Base-by-base conservation (phyloP, 192 early-diverging fungal species). In the Phycomyces blakesleeanus region DNA sequence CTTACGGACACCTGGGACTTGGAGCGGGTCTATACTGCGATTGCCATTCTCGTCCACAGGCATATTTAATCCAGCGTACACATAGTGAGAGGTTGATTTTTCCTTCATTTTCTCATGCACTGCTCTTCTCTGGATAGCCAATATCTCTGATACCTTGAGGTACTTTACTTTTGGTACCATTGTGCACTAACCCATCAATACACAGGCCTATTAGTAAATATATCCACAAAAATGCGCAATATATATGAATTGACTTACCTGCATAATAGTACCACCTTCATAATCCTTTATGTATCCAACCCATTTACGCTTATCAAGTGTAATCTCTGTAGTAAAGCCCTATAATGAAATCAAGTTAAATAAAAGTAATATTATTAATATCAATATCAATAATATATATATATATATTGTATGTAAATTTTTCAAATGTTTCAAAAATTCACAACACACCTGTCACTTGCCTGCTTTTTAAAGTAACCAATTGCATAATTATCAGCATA, bases 281-380 rank as follows among this genome's bases (percentile, higher is more conserved):
- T 99, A 99, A 77, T 99, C 97, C 68, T 99, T 99, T 71, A 99
- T 98, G 69, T 98, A 98, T 0, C 96, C 96, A 68, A 97, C 87
- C 97, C 97, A 99, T 53, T 92, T 77, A 22, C 83, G 77, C 61
- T 90, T 89, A 61, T 98, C 95, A 62, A 99, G 77, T 15, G 93
- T 92, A 42, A 99, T 96, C 18, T 99, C 96, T 12, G 92, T 93
- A 16, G 94, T 97, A 69, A 99, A 99, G 20, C 96, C 97, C 89
- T 87, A 47, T 2, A 47, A n/a, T 14, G 18, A 41, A 10, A 10
- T 11, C 18, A 18, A n/a, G n/a, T n/a, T n/a, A n/a, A n/a, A n/a
- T n/a, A n/a, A n/a, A n/a, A n/a, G n/a, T n/a, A n/a, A n/a, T n/a
- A n/a, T n/a, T n/a, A n/a, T n/a, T n/a, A n/a, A n/a, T n/a, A n/a